Conservation (phyloP, 1,284 basidiomycete genomes). For the Pascua sp. region DNA sequence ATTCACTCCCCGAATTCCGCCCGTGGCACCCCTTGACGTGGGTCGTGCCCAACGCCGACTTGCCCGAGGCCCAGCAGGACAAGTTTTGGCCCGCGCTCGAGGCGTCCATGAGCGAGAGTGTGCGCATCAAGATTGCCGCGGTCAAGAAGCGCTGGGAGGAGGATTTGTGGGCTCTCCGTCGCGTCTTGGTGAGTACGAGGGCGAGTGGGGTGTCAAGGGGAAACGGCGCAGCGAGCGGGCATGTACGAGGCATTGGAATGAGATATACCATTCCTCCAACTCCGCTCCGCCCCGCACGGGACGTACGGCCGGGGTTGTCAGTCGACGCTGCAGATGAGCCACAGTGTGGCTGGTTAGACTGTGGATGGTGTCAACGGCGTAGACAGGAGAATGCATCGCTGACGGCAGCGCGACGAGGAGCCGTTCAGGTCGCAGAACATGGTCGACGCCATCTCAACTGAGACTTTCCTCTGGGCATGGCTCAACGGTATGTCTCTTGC, state of each 20-base stretch:
- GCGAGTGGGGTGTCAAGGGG: background rate
- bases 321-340: background rate
- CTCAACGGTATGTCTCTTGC: slow-evolving; percentile 60
- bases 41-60: slow-evolving; percentile 51
- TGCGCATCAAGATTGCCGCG: slow-evolving; percentile 53
- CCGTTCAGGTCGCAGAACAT: slow-evolving; percentile 35
- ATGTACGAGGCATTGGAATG: background rate
- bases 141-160: slow-evolving; percentile 57
- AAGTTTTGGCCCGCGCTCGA: slow-evolving; percentile 27
- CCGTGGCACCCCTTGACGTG: slow-evolving; percentile 69
- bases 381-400: no score
- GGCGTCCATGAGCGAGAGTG: slow-evolving; percentile 55
- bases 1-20: slow-evolving; percentile 67
- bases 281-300: background rate
- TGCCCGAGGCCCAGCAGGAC: slow-evolving; percentile 5
- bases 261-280: background rate
- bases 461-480: slow-evolving; percentile 77
- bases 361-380: no score
- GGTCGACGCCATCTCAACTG: slow-evolving; percentile 23
- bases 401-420: slow-evolving; percentile 7
- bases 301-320: background rate
- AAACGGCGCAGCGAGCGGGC: background rate
- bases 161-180: slow-evolving; percentile 56
- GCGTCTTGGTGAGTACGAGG: slow-evolving; percentile 31
- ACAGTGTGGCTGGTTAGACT: no score